phyloP scores from a whole-genome alignment of 192 early-diverging fungal genomes.

The Backusella sp. region DNA sequence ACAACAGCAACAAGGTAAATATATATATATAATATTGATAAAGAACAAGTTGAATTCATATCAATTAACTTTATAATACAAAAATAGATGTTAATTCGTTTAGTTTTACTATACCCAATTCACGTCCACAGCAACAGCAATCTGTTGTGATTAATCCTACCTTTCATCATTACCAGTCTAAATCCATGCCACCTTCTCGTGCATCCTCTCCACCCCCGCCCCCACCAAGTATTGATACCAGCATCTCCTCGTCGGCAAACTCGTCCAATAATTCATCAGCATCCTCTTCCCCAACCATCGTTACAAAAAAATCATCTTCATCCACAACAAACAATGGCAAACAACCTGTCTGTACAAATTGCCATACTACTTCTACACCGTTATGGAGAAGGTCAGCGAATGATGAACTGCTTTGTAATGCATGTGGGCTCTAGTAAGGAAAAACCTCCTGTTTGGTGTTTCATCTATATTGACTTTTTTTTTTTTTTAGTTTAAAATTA shows the following conservation, averaged over 20 bases:
- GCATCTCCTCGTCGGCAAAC: not conserved
- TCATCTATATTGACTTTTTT: not conserved
- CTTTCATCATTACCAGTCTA: conserved; percentile 13
- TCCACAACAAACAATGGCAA: not conserved
- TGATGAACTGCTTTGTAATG: conserved; percentile 92
- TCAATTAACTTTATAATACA: not conserved
- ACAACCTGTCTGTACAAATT: conserved; percentile 63
- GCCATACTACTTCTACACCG: conserved; percentile 82
- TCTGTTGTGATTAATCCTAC: not conserved
- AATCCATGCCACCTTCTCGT: not conserved
- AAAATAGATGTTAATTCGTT: not conserved
- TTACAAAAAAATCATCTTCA: not conserved
- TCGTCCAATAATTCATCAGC: not conserved
- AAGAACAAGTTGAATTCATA: not conserved
- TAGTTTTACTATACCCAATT: not conserved
- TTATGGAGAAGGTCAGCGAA: conserved; percentile 89
- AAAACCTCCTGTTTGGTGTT: not conserved
- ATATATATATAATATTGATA: not conserved
- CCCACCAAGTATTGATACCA: not conserved
- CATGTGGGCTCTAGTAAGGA: conserved; percentile 92
- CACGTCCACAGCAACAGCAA: conserved; percentile 4
- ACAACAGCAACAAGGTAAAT: not conserved
- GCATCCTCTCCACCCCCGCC: conserved; percentile 1
- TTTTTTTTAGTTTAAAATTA: conserved; percentile 57
- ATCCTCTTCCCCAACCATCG: not conserved